Evolutionary conservation across 352 stramenopile species (phyloP), one percentile per base, ranked within the genome.

Genomic region (Globisporangium camurandrum): DNA sequence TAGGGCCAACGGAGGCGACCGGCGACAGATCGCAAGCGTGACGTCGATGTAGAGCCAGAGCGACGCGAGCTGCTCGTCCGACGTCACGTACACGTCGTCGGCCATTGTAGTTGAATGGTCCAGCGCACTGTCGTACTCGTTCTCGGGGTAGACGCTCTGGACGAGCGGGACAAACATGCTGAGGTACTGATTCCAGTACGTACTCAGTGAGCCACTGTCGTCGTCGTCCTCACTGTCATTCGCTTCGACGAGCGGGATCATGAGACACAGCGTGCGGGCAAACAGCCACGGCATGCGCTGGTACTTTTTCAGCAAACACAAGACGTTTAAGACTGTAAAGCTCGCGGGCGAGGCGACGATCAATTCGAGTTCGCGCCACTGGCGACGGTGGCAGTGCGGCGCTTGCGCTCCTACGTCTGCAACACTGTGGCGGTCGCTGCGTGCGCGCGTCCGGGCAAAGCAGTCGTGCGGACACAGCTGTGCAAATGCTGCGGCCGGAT

Each of bases 151-250:
- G 30, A 49, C 53, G 30, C 53, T 59, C 45, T 46, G 27, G 16
- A 72, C 33, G 14, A 72, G 48, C 19, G 56, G 60, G 20, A 62
- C 57, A 24, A 62, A 62, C 12, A 72, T 24, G 1, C 48, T 33
- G 41, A 72, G 46, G 36, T 67, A 67, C 52, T 72, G 64, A 12
- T 55, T 51, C 64, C 64, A 72, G 47, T 63, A 72, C 53, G 60
- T 50, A 5, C 36, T 38, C 5, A 69, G 59, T 0, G 56, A 39
- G 1, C 36, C 26, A 12, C 46, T 16, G 44, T 69, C 53, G n/a
- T n/a, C n/a, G n/a, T n/a, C n/a, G n/a, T n/a, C n/a, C n/a, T n/a
- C n/a, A n/a, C n/a, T n/a, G n/a, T n/a, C n/a, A n/a, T n/a, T n/a
- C 7, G 34, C 56, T 31, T 72, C 64, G 16, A 63, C 66, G 20